Base-by-base conservation (phyloP, 176 grass and related monocot genomes). In the Triticum dicoccoides region DNA sequence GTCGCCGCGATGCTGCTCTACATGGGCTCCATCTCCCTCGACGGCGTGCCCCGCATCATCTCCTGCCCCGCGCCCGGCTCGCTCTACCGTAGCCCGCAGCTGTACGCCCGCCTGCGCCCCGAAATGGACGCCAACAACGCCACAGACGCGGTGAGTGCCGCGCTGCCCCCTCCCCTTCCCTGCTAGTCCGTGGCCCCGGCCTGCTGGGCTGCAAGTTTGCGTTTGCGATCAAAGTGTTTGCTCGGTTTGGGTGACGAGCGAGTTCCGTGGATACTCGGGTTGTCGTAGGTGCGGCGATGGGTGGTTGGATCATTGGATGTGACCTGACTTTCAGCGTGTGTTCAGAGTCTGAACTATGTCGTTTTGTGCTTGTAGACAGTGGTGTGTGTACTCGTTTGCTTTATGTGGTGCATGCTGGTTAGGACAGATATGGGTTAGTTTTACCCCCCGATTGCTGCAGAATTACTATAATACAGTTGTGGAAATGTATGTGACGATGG, bases 111-210 rank as follows among this genome's bases (percentile, higher is more conserved):
- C 38, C 81, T 99, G 52, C 94, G 89, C 37, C 59, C 68, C 23
- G 92, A 94, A 25, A 99, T 96, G 97, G 87, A 99, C 76, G 82
- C 97, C 2, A 94, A 99, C 86, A 96, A 96, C 87, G 81, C 97
- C 15, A 92, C 94, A 24, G 94, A 93, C 52, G 94, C 88, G 78
- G 97, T 96, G 65, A 82, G 88, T 84, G 23, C 42, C 34, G 34
- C 5, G 44, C 68, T 84, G 35, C 35, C 35, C 35, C 35, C 35
- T 51, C 69, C 12, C 11, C 41, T 59, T 6, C 27, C 61, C 4
- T 0, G 30, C 49, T 76, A 62, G 0, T 76, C 62, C 6, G 30
- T n/a, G n/a, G n/a, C n/a, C n/a, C n/a, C n/a, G n/a, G n/a, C n/a
- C n/a, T n/a, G n/a, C n/a, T n/a, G n/a, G n/a, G n/a, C n/a, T n/a